phyloP scores from a whole-genome alignment of 192 early-diverging fungal genomes.

The Chytriomyces sp. region DNA sequence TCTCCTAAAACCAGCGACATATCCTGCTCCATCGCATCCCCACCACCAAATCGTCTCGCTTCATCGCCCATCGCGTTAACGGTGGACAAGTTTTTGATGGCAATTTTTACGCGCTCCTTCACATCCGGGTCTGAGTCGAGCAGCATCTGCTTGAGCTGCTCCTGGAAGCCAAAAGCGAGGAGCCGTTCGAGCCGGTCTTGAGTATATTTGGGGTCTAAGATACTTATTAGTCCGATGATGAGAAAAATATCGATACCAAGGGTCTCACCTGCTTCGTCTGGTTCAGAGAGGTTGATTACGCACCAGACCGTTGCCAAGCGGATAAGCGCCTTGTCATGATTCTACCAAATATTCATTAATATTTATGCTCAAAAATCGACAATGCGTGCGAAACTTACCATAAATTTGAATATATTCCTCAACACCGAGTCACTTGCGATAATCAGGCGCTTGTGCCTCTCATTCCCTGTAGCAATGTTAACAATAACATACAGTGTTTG shows the following conservation, averaged over 20 bases:
- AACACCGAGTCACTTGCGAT: conserved; percentile 48
- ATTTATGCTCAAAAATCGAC: background rate
- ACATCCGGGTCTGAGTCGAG: conserved; percentile 70
- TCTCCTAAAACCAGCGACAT: background rate
- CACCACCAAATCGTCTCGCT: background rate
- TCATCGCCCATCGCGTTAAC: background rate
- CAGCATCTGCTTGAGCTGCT: conserved; percentile 53
- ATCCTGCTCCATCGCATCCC: conserved; percentile 12
- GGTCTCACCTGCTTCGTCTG: conserved; percentile 49
- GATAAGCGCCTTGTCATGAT: conserved; percentile 58
- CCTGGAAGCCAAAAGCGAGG: conserved; percentile 59
- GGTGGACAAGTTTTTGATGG: conserved; percentile 56
- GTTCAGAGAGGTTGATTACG: conserved; percentile 76
- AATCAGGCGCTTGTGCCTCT: conserved; percentile 63
- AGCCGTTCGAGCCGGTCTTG: conserved; percentile 53
- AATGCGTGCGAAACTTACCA: conserved; percentile 35
- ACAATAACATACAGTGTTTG: conserved; percentile 71
- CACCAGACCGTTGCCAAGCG: conserved; percentile 71
- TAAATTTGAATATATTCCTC: conserved; percentile 29
- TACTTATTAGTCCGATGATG: conserved; percentile 5
- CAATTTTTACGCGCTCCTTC: conserved; percentile 70
- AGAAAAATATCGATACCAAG: conserved; percentile 27
- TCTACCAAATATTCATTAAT: too few species aligned
- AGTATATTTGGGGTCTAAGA: conserved; percentile 23
- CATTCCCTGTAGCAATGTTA: conserved; percentile 69